Conservation (phyloP, 2,329 filamentous ascomycete genomes). For the Verticillium tricorpus region DNA sequence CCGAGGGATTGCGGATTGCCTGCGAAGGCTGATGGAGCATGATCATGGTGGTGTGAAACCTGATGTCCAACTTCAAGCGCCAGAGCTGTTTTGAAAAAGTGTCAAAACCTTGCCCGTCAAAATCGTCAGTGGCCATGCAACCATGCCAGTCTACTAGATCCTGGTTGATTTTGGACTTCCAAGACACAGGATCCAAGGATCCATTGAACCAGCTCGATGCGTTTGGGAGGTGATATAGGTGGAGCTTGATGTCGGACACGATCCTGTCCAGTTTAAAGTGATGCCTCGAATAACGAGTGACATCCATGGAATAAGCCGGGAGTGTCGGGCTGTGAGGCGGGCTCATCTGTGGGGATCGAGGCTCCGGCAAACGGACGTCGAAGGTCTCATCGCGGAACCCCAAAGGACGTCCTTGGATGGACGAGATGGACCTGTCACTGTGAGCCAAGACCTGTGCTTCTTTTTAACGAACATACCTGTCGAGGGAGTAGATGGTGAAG, state of each 20-base stretch:
- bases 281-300: constrained; percentile 17
- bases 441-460: neutral
- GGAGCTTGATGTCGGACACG: constrained; percentile 18
- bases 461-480: constrained; percentile 17
- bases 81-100: constrained; percentile 12
- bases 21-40: constrained; percentile 32
- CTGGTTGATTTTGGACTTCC: constrained; percentile 11
- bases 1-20: constrained; percentile 20
- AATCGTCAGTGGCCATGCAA: neutral
- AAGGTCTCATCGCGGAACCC: constrained; percentile 32
- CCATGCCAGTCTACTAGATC: constrained; percentile 12
- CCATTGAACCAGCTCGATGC: constrained; percentile 12
- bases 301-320: constrained; percentile 3
- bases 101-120: constrained; percentile 4
- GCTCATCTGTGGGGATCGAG: neutral
- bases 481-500: constrained; percentile 28
- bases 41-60: constrained; percentile 26
- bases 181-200: constrained; percentile 1
- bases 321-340: neutral
- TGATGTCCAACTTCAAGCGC: constrained; percentile 22
- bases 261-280: constrained; percentile 20
- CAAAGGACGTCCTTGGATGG: constrained; percentile 31
- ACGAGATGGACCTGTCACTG: constrained; percentile 24
- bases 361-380: constrained; percentile 20
- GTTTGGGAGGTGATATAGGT: constrained; percentile 17